These are phyloP conservation scores for Kappamyces sp. DNA, from an alignment of 192 early-diverging fungal genomes.

Conservation along the genomic window DNA sequence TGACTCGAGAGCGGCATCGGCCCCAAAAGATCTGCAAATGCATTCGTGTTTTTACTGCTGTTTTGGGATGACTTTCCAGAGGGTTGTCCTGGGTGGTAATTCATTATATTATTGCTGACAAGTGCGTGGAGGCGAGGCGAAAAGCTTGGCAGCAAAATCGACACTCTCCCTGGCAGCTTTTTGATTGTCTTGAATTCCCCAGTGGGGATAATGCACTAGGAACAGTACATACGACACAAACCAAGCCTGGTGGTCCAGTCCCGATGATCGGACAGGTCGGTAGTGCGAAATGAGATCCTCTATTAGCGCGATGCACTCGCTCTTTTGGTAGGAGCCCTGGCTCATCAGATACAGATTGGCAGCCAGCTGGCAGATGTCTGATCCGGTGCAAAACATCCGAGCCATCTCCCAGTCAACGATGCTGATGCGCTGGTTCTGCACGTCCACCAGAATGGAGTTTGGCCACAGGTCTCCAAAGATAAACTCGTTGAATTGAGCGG, in stretches of 20 bases:
- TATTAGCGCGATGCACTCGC: too few relatives aligned
- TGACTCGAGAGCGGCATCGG: not conserved
- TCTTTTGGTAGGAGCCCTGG: not conserved
- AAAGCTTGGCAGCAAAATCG: too few relatives aligned
- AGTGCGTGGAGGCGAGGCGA: too few relatives aligned
- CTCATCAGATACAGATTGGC: constrained; percentile 11
- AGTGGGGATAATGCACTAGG: too few relatives aligned
- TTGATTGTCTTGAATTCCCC: too few relatives aligned
- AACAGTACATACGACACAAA: too few relatives aligned
- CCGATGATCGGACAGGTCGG: too few relatives aligned
- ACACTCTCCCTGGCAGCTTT: too few relatives aligned
- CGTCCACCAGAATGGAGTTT: not conserved
- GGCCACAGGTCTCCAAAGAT: constrained; percentile 14
- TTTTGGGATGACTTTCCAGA: constrained; percentile 8
- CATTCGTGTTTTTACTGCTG: not conserved
- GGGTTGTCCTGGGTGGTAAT: constrained; percentile 6
- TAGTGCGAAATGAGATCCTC: too few relatives aligned
- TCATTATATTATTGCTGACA: not conserved
- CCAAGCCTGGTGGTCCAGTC: too few relatives aligned
- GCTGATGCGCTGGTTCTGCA: not conserved
- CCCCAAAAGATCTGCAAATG: constrained; percentile 16
- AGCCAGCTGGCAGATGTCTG: not conserved
- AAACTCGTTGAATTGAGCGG: not conserved
- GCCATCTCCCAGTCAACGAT: constrained; percentile 7
- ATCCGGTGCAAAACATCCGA: not conserved